phyloP scores from a whole-genome alignment of 805 yeast genomes.

The Starmerella stigmatis region DNA sequence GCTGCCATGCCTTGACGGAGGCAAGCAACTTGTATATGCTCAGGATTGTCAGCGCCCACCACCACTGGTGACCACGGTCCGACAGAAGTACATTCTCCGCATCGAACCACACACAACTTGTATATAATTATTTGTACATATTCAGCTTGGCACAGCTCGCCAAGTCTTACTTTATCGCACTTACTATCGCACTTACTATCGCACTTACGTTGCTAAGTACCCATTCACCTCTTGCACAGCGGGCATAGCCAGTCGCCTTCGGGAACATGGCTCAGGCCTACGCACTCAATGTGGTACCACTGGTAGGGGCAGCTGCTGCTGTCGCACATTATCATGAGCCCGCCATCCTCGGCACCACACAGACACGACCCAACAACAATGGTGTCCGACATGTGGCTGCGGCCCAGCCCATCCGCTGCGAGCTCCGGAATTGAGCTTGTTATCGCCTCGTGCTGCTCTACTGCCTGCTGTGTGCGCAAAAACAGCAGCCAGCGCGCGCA shows the following conservation, averaged over 20 bases:
- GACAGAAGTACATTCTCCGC: no score
- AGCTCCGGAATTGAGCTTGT: neutral
- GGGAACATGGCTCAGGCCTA: constrained; percentile 1
- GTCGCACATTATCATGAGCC: constrained; percentile 15
- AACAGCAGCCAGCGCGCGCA: neutral
- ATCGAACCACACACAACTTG: no score
- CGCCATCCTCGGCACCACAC: constrained; percentile 4
- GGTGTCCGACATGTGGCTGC: no score
- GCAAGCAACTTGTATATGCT: no score
- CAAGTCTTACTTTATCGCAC: no score
- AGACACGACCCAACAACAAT: neutral
- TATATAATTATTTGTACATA: constrained; percentile 3
- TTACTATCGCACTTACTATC: no score
- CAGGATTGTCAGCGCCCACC: no score
- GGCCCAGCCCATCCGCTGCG: no score
- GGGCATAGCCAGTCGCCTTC: constrained; percentile 14
- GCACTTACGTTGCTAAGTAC: no score
- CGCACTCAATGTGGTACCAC: constrained; percentile 16
- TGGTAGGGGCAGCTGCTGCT: constrained; percentile 4
- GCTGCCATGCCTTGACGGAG: no score
- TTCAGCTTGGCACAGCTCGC: neutral
- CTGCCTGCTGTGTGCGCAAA: neutral
- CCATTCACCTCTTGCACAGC: no score
- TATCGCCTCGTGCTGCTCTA: neutral
- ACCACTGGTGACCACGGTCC: no score